These are phyloP conservation scores for Komagataella populi DNA, from an alignment of 805 yeast genomes.

Conservation along the genomic window DNA sequence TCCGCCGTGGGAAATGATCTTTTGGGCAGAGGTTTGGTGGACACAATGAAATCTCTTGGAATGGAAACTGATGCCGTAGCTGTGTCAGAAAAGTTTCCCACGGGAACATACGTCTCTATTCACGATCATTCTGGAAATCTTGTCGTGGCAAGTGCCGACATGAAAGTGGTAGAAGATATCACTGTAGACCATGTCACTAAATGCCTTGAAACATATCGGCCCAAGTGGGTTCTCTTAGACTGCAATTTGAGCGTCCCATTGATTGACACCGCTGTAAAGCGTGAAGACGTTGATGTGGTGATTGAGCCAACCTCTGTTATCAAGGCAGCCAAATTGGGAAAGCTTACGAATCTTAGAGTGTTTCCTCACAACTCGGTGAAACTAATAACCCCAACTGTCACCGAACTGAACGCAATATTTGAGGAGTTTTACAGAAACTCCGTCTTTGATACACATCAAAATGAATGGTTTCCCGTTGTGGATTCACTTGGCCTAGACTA, in stretches of 20 bases:
- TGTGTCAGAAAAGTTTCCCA: constrained; percentile 15
- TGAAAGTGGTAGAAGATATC: constrained; percentile 50
- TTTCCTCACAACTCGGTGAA: constrained; percentile 34
- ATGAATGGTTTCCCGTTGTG: constrained; percentile 62
- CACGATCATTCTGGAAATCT: constrained; percentile 51
- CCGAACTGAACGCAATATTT: constrained; percentile 46
- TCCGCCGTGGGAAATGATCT: constrained; percentile 51
- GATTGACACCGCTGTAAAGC: constrained; percentile 20
- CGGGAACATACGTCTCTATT: constrained; percentile 66
- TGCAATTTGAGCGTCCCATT: constrained; percentile 44
- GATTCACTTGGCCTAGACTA: constrained; percentile 43
- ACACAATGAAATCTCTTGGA: constrained; percentile 12
- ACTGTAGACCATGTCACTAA: constrained; percentile 25
- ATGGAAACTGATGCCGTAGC: constrained; percentile 27
- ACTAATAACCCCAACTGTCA: constrained; percentile 55
- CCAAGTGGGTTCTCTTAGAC: constrained; percentile 46
- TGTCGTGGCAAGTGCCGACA: constrained; percentile 71
- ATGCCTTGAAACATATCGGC: constrained; percentile 25
- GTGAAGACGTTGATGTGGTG: constrained; percentile 20
- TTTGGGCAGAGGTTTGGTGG: constrained; percentile 29
- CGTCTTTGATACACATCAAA: constrained; percentile 30
- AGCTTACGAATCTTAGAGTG: constrained; percentile 19
- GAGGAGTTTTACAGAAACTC: constrained; percentile 27
- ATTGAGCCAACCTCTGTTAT: constrained; percentile 71
- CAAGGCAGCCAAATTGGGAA: constrained; percentile 39